Evolutionary conservation across 2,329 filamentous ascomycete genomes (phyloP).

Genomic region (Fusarium globosum): DNA sequence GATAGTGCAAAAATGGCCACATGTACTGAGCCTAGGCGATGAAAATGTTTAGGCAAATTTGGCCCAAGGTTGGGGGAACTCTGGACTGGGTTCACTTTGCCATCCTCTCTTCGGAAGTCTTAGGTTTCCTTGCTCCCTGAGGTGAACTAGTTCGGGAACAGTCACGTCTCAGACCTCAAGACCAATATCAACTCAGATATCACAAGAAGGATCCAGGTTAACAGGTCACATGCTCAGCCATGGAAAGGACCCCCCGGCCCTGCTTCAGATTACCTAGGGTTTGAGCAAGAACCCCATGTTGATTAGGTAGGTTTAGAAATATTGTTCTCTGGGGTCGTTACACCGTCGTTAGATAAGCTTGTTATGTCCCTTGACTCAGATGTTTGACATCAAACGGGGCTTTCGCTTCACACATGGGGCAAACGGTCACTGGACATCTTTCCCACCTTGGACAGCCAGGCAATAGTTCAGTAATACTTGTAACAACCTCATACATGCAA

Average conservation of each 20-base stretch:
- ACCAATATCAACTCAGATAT: background rate
- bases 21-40: background rate
- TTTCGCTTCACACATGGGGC: background rate
- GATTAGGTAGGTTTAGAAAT: background rate
- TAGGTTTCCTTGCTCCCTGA: background rate
- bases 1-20: background rate
- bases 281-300: background rate
- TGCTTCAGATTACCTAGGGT: background rate
- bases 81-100: background rate
- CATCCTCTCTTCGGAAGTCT: background rate
- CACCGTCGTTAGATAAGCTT: conserved; percentile 1
- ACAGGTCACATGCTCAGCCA: background rate
- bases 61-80: background rate
- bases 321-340: background rate
- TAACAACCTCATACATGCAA: background rate
- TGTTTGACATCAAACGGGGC: background rate
- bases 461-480: background rate
- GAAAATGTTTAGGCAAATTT: background rate
- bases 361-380: background rate
- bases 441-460: background rate
- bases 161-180: too few species aligned
- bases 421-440: conserved; percentile 17
- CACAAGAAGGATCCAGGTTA: background rate
- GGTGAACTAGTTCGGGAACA: background rate
- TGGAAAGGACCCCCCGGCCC: background rate